phyloP scores from a whole-genome alignment of 202 grass and related monocot genomes.

The Musa balbisiana region DNA sequence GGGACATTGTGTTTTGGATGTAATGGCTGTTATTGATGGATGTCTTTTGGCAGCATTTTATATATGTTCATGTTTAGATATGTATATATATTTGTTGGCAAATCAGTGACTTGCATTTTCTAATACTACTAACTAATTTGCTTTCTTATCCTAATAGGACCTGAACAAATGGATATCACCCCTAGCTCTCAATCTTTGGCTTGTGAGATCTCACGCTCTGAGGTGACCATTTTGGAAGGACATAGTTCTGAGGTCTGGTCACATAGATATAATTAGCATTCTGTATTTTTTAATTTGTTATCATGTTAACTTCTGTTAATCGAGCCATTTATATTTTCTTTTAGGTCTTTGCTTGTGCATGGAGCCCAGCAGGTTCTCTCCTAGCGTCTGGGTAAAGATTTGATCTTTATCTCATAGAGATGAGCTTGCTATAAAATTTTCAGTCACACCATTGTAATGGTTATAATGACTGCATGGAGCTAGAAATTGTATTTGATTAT shows the following conservation, averaged over 20 bases:
- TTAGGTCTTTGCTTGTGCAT: slow-evolving; percentile 96
- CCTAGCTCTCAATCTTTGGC: slow-evolving; percentile 25
- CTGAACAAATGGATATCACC: slow-evolving; percentile 60
- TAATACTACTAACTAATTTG: neutral
- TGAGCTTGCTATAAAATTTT: neutral
- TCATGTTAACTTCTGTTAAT: slow-evolving; percentile 16
- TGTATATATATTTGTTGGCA: neutral
- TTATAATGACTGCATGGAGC: neutral
- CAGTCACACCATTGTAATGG: neutral
- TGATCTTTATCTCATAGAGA: slow-evolving; percentile 2
- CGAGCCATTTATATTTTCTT: slow-evolving; percentile 15
- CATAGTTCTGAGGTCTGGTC: slow-evolving; percentile 81
- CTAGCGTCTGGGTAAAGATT: slow-evolving; percentile 82
- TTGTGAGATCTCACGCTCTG: slow-evolving; percentile 67
- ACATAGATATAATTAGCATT: neutral
- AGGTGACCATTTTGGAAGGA: slow-evolving; percentile 94
- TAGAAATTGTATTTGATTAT: neutral
- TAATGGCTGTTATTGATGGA: neutral
- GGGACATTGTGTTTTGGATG: too few relatives aligned
- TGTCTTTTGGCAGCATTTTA: neutral
- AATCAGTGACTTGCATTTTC: neutral
- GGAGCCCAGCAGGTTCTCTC: slow-evolving; percentile 94
- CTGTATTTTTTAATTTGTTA: slow-evolving; percentile 4
- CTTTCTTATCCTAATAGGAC: slow-evolving; percentile 33
- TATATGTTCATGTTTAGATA: neutral